These are phyloP conservation scores for Pichia exigua DNA, from an alignment of 805 yeast species.

Conservation along the genomic window DNA sequence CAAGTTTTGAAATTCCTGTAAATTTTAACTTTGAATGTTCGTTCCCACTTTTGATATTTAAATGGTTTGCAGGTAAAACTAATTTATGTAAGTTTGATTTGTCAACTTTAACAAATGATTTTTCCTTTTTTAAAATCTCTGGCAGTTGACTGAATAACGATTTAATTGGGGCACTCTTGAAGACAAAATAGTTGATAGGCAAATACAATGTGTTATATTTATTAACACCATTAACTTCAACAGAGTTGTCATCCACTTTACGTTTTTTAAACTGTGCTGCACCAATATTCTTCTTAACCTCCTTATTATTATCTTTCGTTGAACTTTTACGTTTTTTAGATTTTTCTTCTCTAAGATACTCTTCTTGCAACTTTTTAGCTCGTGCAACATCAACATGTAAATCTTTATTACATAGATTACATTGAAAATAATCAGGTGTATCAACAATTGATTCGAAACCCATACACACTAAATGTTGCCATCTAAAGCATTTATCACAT, in stretches of 20 bases:
- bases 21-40: slow-evolving; percentile 54
- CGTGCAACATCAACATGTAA: slow-evolving; percentile 35
- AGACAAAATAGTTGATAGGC: slow-evolving; percentile 39
- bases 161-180: slow-evolving; percentile 31
- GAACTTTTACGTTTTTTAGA: slow-evolving; percentile 26
- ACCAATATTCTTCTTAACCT: slow-evolving; percentile 3
- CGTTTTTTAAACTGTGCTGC: slow-evolving; percentile 20
- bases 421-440: slow-evolving; percentile 75
- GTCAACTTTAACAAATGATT: slow-evolving; percentile 18
- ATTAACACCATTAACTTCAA: slow-evolving; percentile 37
- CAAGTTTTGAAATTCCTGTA: slow-evolving; percentile 62
- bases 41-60: slow-evolving; percentile 45
- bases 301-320: neutral
- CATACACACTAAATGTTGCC: slow-evolving; percentile 96
- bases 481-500: slow-evolving; percentile 84
- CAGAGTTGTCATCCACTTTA: slow-evolving; percentile 29
- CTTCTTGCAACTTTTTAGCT: slow-evolving; percentile 30
- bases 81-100: slow-evolving; percentile 21
- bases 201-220: slow-evolving; percentile 47
- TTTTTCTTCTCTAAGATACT: slow-evolving; percentile 18
- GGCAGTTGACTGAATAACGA: slow-evolving; percentile 23
- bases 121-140: slow-evolving; percentile 15
- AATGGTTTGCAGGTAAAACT: slow-evolving; percentile 5
- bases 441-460: slow-evolving; percentile 61
- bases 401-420: slow-evolving; percentile 61